These are phyloP conservation scores for Sanghuangporus weigelae DNA, from an alignment of 1,284 basidiomycete genomes.

Conservation along the genomic window DNA sequence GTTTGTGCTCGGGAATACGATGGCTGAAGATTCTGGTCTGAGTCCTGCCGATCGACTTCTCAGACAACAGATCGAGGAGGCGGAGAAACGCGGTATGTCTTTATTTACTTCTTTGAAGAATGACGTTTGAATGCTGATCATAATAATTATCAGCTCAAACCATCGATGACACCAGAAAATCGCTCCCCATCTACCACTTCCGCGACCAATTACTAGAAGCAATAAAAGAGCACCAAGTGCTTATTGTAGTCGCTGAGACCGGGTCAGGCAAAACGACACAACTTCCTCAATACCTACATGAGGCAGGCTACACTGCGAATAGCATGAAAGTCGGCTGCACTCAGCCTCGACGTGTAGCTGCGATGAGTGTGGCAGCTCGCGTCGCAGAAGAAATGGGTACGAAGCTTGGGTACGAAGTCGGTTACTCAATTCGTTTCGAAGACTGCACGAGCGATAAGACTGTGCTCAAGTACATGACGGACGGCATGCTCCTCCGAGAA, in stretches of 20 bases:
- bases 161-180: constrained; percentile 90
- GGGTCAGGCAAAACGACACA: constrained; percentile 99
- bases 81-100: constrained; percentile 78
- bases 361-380: constrained; percentile 98
- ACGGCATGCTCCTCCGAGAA: constrained; percentile 95
- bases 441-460: constrained; percentile 99
- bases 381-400: constrained; percentile 99
- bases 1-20: constrained; percentile 83
- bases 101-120: not conserved
- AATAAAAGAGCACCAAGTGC: constrained; percentile 85
- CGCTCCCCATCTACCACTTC: constrained; percentile 84
- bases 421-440: constrained; percentile 98
- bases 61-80: constrained; percentile 86
- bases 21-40: constrained; percentile 67
- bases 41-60: constrained; percentile 85
- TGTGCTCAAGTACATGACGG: constrained; percentile 97
- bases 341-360: constrained; percentile 96
- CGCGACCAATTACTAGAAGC: constrained; percentile 86
- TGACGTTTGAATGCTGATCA: constrained; percentile 7
- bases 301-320: constrained; percentile 89
- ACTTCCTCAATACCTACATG: constrained; percentile 95
- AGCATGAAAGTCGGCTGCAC: constrained; percentile 96
- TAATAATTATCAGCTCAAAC: constrained; percentile 54
- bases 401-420: constrained; percentile 95
- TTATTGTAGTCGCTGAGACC: constrained; percentile 91